Evolutionary conservation across 2,329 filamentous ascomycete genomes (phyloP), one percentile per base, ranked within the genome.

Genomic region (Moelleriella libera): DNA sequence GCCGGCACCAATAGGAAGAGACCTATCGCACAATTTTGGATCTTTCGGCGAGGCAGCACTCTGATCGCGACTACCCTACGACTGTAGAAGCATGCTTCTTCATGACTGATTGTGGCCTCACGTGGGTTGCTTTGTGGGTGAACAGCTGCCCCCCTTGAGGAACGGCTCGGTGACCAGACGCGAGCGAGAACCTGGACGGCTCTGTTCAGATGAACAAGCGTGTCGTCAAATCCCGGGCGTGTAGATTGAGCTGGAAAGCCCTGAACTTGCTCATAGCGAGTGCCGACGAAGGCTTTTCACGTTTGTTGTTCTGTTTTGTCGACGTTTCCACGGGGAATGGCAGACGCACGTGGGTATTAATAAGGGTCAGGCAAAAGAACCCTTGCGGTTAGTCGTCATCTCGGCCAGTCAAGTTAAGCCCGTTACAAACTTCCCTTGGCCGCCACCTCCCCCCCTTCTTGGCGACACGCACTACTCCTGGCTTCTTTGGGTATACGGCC

Each of bases 321-420:
- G 34, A 12, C 12, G 34, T 8, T 12, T 37, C 8, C 8, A 12
- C 6, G 10, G 14, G 30, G 14, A 11, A 42, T 30, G 37, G 21
- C 21, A 31, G 37, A 8, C 37, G 44, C 46, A 41, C 30, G 39
- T 39, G 40, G 41, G 46, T 41, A 37, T 40, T 10, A 40, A 44
- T 30, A n/a, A 47, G 21, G 46, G 21, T 21, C 21, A 21, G 21
- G 46, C 41, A 32, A 40, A 49, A 52, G 51, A 50, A 53, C 51
- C 49, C 40, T 51, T 51, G 48, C 47, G 51, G 48, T 30, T 34
- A 47, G n/a, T 12, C 34, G 8, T 9, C 12, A 12, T 9, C 12
- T 12, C 34, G 5, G 34, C 34, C 34, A 37, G 34, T 37, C 34
- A 37, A 37, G 34, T 37, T 12, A 37, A 12, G 34, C 34, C 34